Evolutionary conservation across 345 rosid genomes (phyloP), one percentile per base, ranked within the genome.

Genomic region (Boechera retrofracta): DNA sequence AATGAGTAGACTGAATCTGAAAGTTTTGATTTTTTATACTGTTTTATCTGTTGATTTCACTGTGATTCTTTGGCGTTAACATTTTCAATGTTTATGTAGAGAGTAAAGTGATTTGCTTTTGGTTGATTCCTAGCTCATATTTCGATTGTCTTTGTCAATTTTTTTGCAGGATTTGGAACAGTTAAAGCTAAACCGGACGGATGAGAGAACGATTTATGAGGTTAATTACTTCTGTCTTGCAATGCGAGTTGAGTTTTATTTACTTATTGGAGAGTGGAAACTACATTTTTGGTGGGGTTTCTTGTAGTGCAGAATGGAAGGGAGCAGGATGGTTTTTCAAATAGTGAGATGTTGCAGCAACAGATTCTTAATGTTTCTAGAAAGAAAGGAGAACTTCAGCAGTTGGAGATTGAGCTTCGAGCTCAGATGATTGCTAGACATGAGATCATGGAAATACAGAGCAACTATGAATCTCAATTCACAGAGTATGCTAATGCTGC

Each of bases 131-230:
- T 6, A 7, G 49, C 48, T 47, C 41, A 26, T 69, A 18, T 16
- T 28, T 24, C 35, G 45, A 55, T 12, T 29, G 16, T 7, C 5
- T 75, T 53, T 24, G 31, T 65, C 64, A 38, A 11, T 45, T 62
- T 36, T 70, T 24, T 7, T 41, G 24, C 74, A 89, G 97, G 89
- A 86, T 18, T 39, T 87, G 81, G 92, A 87, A 47, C 81, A 83
- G 64, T 61, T 86, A 38, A 88, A 88, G 76, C 64, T 89, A 44
- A 87, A 84, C 9, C 90, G 84, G 21, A 78, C 86, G 1, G 92
- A 85, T 81, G 93, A 93, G 86, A 86, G 89, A 80, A 93, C 88
- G 15, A 86, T 87, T 70, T 87, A 85, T 54, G 97, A 88, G 92
- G 97, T 93, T 81, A 80, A 60, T 12, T 21, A 33, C 57, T 47